Percentiles rank a stretch among this genome's conserved stretches.
phyloP scores from a whole-genome alignment of 2,329 filamentous ascomycete genomes.

The Beauveria australis region DNA sequence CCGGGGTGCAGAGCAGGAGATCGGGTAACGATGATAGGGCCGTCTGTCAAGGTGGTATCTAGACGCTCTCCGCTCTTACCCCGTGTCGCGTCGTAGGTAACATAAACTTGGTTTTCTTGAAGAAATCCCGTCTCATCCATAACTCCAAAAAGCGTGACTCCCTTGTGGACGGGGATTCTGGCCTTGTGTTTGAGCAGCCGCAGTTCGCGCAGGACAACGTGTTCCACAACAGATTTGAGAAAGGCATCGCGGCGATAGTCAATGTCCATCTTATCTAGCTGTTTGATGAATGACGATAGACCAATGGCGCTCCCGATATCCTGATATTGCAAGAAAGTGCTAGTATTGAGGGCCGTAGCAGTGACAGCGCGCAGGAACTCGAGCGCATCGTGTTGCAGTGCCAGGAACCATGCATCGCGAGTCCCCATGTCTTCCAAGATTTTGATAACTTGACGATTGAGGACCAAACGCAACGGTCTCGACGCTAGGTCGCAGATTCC shows the following conservation, averaged over 20 bases:
- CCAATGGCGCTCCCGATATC: constrained; percentile 52
- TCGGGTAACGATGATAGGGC: constrained; percentile 57
- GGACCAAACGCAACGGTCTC: constrained; percentile 57
- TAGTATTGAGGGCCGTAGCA: constrained; percentile 50
- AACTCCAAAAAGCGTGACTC: constrained; percentile 71
- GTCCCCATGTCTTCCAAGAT: constrained; percentile 74
- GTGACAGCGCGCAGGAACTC: constrained; percentile 51
- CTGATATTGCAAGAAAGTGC: constrained; percentile 55
- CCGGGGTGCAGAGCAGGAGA: constrained; percentile 76
- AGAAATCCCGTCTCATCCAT: constrained; percentile 74
- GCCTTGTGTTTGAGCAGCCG: constrained; percentile 71
- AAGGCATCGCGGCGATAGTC: constrained; percentile 63
- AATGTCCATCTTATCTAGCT: constrained; percentile 49
- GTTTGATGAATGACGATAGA: constrained; percentile 53
- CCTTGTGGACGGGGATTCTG: constrained; percentile 61
- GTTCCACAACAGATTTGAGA: constrained; percentile 59
- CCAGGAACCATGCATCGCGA: constrained; percentile 48
- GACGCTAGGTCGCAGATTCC: constrained; percentile 66
- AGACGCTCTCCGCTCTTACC: constrained; percentile 18
- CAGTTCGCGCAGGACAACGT: constrained; percentile 61
- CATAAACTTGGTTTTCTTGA: constrained; percentile 58
- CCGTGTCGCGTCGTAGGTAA: constrained; percentile 41
- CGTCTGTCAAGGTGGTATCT: constrained; percentile 23
- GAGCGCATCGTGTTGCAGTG: constrained; percentile 55
- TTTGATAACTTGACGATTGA: constrained; percentile 78